Percentiles rank a stretch among this genome's conserved stretches.
Conservation (phyloP, 768 basidiomycete species). For the Tremella yokohamensis region DNA sequence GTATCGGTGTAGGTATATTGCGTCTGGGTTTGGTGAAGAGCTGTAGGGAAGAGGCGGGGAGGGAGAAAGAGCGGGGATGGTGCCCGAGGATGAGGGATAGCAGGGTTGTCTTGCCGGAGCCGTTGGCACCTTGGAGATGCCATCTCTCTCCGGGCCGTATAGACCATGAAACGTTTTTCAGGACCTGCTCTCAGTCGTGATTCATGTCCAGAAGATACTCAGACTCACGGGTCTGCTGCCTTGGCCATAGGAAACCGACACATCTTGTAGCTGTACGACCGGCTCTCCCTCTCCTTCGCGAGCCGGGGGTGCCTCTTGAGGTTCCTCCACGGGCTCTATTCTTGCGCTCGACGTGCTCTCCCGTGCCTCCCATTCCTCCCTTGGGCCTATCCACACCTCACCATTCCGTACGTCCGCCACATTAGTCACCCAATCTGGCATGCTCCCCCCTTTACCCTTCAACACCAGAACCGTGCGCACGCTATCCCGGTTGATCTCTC, state of each 20-base stretch:
- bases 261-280: slow-evolving; percentile 63
- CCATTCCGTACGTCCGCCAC: slow-evolving; percentile 47
- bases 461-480: slow-evolving; percentile 42
- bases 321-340: not conserved
- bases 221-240: slow-evolving; percentile 51
- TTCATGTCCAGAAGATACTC: not conserved
- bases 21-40: slow-evolving; percentile 66
- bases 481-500: slow-evolving; percentile 37
- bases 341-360: not conserved
- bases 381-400: slow-evolving; percentile 58
- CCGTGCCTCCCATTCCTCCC: slow-evolving; percentile 54
- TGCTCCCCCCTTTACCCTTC: slow-evolving; percentile 38
- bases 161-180: slow-evolving; percentile 75
- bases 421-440: slow-evolving; percentile 49
- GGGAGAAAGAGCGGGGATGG: slow-evolving; percentile 90
- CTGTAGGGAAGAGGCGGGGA: slow-evolving; percentile 55
- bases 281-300: slow-evolving; percentile 33
- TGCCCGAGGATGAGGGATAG: slow-evolving; percentile 86
- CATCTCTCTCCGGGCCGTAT: slow-evolving; percentile 77
- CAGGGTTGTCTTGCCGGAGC: slow-evolving; percentile 93
- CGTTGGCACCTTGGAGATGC: slow-evolving; percentile 87
- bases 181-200: slow-evolving; percentile 57
- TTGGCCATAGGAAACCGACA: slow-evolving; percentile 69
- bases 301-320: slow-evolving; percentile 7
- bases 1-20: slow-evolving; percentile 62